Evolutionary conservation across 139 green algal species (phyloP).

Genomic region (Picochlorum costavermella): DNA sequence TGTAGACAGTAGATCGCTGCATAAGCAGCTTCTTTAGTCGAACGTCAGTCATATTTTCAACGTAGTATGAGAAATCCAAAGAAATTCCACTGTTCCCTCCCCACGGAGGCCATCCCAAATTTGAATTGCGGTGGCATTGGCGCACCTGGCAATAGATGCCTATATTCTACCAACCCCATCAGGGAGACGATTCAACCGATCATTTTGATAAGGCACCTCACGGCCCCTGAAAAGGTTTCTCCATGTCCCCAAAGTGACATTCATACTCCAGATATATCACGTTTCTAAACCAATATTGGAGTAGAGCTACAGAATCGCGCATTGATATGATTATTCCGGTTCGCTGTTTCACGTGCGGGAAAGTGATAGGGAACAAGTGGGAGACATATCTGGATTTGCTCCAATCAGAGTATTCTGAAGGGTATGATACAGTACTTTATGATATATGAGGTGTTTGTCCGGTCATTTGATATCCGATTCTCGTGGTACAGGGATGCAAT

Average conservation of each 20-base stretch:
- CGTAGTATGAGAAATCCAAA: not conserved
- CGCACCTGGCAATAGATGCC: no score
- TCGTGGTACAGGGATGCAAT: slow-evolving; percentile 81
- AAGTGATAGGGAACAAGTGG: slow-evolving; percentile 99
- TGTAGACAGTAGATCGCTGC: slow-evolving; percentile 19
- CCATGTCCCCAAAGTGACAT: not conserved
- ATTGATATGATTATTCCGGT: slow-evolving; percentile 94
- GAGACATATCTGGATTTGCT: slow-evolving; percentile 96
- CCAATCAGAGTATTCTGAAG: slow-evolving; percentile 67
- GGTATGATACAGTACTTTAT: slow-evolving; percentile 32
- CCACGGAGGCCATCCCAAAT: no score
- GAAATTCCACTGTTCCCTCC: no score
- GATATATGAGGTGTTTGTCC: not conserved
- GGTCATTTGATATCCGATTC: not conserved
- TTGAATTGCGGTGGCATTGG: no score
- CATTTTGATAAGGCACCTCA: no score
- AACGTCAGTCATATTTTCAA: slow-evolving; percentile 13
- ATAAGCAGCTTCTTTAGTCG: slow-evolving; percentile 10
- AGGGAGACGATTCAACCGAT: no score
- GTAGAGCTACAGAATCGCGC: not conserved
- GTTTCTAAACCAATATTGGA: not conserved
- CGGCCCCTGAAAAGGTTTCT: no score
- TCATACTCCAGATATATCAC: not conserved
- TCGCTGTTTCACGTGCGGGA: slow-evolving; percentile 97
- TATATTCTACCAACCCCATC: no score